A percentile compares a stretch with the other conserved stretches of the same genome.
Evolutionary conservation across 2,329 filamentous ascomycete genomes (phyloP).

Genomic region (Penicillium sp.): DNA sequence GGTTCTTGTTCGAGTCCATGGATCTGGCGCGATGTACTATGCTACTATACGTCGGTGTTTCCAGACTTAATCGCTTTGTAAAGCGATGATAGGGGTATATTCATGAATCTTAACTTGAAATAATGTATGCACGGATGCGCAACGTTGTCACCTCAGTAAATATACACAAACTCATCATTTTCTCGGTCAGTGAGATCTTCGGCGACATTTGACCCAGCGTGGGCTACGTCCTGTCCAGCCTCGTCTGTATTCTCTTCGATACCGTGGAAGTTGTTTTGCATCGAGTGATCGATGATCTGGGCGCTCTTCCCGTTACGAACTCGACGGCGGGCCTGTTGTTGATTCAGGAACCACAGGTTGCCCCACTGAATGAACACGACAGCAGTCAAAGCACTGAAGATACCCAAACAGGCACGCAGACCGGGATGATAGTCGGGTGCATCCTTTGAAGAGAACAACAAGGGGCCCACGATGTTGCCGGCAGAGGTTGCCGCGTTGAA

Average conservation of each 20-base stretch:
- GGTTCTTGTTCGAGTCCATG: neutral
- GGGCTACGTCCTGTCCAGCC: conserved; percentile 13
- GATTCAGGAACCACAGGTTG: conserved; percentile 55
- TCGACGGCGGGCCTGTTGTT: conserved; percentile 54
- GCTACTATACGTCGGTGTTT: neutral
- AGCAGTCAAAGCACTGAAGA: conserved; percentile 51
- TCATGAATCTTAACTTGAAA: neutral
- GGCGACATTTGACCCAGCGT: conserved; percentile 53
- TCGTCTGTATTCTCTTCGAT: conserved; percentile 18
- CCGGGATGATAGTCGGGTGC: conserved; percentile 60
- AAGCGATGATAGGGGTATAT: neutral
- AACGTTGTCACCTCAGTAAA: conserved; percentile 45
- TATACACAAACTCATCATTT: conserved; percentile 68
- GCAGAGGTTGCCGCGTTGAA: conserved; percentile 62
- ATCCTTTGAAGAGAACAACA: conserved; percentile 59
- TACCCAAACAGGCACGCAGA: conserved; percentile 50
- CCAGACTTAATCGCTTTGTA: neutral
- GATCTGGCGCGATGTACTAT: neutral
- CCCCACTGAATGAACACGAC: conserved; percentile 55
- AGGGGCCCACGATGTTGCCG: conserved; percentile 66
- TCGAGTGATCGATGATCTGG: conserved; percentile 59
- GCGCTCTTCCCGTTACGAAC: conserved; percentile 61
- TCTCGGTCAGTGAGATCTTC: conserved; percentile 63
- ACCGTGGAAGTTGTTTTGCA: conserved; percentile 54
- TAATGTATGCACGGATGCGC: neutral